Percentiles rank a stretch among this genome's conserved stretches.
Evolutionary conservation across 192 early-diverging fungal genomes (phyloP).

Genomic region (Mortierella antarctica): DNA sequence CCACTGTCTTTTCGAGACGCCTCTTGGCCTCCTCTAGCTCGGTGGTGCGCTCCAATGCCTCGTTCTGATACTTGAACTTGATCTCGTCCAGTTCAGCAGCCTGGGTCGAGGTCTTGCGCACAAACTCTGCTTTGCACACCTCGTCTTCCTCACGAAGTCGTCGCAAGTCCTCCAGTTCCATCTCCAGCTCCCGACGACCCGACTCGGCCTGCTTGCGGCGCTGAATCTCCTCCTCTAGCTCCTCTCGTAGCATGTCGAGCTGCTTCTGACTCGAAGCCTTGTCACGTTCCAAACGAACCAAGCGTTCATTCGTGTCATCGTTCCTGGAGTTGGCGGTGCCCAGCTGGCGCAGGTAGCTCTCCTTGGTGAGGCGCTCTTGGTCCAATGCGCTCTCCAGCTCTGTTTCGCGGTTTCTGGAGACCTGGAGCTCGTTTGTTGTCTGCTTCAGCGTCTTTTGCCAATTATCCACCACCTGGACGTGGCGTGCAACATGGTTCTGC

Average conservation of each 20-base stretch:
- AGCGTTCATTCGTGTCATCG: constrained; percentile 43
- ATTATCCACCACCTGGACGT: constrained; percentile 41
- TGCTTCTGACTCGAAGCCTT: constrained; percentile 50
- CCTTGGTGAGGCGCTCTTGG: constrained; percentile 49
- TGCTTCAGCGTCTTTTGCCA: constrained; percentile 48
- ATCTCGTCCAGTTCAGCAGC: constrained; percentile 74
- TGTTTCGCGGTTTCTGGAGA: constrained; percentile 35
- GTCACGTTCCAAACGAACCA: constrained; percentile 47
- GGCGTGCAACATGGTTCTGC: constrained; percentile 40
- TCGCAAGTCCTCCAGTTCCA: constrained; percentile 41
- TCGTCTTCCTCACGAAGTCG: constrained; percentile 42
- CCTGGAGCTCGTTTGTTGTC: constrained; percentile 48
- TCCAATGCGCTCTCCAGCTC: constrained; percentile 47
- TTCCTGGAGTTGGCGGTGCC: constrained; percentile 51
- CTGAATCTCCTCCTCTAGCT: constrained; percentile 47
- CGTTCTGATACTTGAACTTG: constrained; percentile 66
- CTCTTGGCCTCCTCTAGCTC: constrained; percentile 62
- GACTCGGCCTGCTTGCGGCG: constrained; percentile 44
- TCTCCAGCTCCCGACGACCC: constrained; percentile 39
- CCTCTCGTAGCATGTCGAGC: constrained; percentile 45
- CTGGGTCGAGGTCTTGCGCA: constrained; percentile 27
- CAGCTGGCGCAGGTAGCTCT: constrained; percentile 45
- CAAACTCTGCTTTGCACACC: constrained; percentile 47
- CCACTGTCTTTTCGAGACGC: constrained; percentile 46
- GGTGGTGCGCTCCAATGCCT: constrained; percentile 31